Conservation (phyloP, 75 land plant species). For the Pinus taeda region DNA sequence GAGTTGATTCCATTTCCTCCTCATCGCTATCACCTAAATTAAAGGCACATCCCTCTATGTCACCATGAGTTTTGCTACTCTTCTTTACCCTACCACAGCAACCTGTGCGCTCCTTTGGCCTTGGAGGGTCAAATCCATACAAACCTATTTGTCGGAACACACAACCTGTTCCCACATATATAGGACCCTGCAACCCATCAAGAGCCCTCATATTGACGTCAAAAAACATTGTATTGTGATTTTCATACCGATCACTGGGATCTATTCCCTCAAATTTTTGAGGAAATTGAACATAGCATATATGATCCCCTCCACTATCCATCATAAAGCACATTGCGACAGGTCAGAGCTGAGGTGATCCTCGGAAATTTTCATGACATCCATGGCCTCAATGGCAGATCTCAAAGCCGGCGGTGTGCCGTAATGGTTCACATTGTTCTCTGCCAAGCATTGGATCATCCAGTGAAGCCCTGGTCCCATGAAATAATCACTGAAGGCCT, state of each 20-base stretch:
- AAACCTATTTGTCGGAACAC: slow-evolving; percentile 75
- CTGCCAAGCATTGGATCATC: slow-evolving; percentile 62
- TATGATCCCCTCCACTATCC: slow-evolving; percentile 77
- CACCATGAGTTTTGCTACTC: slow-evolving; percentile 5
- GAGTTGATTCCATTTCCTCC: slow-evolving; percentile 19
- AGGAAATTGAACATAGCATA: slow-evolving; percentile 86
- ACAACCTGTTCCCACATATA: slow-evolving; percentile 91
- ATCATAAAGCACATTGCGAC: slow-evolving; percentile 59
- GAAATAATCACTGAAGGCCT: slow-evolving; percentile 45
- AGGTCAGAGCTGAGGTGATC: slow-evolving; percentile 36
- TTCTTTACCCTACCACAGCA: slow-evolving; percentile 54
- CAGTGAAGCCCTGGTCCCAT: slow-evolving; percentile 54
- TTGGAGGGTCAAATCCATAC: slow-evolving; percentile 85
- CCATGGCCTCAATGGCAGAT: slow-evolving; percentile 55
- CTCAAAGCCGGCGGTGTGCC: slow-evolving; percentile 67
- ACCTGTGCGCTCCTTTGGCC: slow-evolving; percentile 26
- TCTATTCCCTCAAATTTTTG: no score
- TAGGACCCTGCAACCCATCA: slow-evolving; percentile 87
- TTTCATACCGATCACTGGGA: no score
- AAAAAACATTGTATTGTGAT: no score
- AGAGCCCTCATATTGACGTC: no score
- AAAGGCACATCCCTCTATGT: slow-evolving; percentile 36
- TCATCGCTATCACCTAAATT: slow-evolving; percentile 40
- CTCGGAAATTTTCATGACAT: slow-evolving; percentile 41
- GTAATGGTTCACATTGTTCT: slow-evolving; percentile 58